These are phyloP conservation scores for Calocera viscosa DNA, from an alignment of 768 basidiomycete genomes.

Conservation along the genomic window DNA sequence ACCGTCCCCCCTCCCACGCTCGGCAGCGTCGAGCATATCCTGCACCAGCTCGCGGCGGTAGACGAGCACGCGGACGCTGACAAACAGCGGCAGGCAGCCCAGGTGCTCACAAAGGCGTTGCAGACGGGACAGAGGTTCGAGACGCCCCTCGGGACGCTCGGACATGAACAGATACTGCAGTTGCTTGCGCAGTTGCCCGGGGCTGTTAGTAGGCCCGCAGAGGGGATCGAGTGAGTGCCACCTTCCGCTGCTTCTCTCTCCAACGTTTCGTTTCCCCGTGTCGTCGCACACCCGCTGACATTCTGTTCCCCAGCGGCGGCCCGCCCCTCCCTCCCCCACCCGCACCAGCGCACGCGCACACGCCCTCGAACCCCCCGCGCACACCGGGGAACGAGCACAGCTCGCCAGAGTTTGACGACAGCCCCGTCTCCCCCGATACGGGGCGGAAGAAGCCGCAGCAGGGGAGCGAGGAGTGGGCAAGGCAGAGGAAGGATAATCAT, in stretches of 20 bases:
- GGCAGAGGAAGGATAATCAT: conserved; percentile 72
- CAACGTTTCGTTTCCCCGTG: no score
- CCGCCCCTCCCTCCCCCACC: background rate
- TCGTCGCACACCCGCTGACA: no score
- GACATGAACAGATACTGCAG: background rate
- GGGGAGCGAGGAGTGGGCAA: conserved; percentile 66
- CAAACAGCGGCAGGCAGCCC: background rate
- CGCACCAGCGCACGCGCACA: background rate
- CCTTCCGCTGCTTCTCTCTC: background rate
- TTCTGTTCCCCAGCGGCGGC: background rate
- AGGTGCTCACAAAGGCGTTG: background rate
- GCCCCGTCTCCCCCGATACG: background rate
- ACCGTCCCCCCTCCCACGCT: background rate
- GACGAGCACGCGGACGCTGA: background rate
- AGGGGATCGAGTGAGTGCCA: background rate
- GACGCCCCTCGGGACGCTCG: background rate
- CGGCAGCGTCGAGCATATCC: background rate
- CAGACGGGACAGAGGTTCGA: background rate
- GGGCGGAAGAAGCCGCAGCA: background rate
- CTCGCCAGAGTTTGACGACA: background rate
- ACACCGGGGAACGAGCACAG: background rate
- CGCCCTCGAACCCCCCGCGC: background rate
- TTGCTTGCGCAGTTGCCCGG: background rate
- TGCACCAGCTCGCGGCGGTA: background rate
- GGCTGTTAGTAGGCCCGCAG: background rate